Conservation (phyloP, 1,284 basidiomycete species). For the Neonothopanus nambi region DNA sequence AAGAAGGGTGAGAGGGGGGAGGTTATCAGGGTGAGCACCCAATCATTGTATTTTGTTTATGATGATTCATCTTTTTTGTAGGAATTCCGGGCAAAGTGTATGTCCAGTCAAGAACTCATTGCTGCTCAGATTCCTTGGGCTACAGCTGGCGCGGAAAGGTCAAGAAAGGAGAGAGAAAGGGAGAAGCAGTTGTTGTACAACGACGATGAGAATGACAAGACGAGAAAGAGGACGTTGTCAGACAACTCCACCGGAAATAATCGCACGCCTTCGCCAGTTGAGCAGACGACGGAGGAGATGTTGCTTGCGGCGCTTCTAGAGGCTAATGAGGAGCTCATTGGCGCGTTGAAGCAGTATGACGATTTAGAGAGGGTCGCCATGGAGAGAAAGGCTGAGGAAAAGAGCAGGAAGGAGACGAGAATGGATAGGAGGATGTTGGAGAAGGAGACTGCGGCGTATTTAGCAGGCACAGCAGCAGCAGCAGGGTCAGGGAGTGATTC, state of each 20-base stretch:
- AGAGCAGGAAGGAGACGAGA: conserved; percentile 57
- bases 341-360: conserved; percentile 53
- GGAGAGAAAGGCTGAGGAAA: conserved; percentile 61
- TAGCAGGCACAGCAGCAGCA: too few species aligned
- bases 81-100: conserved; percentile 76
- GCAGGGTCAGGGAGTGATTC: too few species aligned
- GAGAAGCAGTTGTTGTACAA: conserved; percentile 35
- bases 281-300: conserved; percentile 45
- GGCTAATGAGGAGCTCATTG: conserved; percentile 52
- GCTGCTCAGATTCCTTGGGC: conserved; percentile 81
- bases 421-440: conserved; percentile 53
- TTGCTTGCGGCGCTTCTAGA: conserved; percentile 50
- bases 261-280: conserved; percentile 13
- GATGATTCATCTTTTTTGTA: conserved; percentile 27
- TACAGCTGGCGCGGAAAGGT: conserved; percentile 68
- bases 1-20: conserved; percentile 36
- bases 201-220: too few species aligned
- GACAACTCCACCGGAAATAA: not conserved
- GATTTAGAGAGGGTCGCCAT: conserved; percentile 67
- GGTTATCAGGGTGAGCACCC: conserved; percentile 59
- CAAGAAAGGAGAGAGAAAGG: conserved; percentile 37
- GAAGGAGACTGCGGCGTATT: too few species aligned
- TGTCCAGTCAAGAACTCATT: conserved; percentile 71
- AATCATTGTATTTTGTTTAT: not conserved
- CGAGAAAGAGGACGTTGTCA: not conserved